Conservation (phyloP, 2,329 filamentous ascomycete species). For the Hymenoscyphus repandus region DNA sequence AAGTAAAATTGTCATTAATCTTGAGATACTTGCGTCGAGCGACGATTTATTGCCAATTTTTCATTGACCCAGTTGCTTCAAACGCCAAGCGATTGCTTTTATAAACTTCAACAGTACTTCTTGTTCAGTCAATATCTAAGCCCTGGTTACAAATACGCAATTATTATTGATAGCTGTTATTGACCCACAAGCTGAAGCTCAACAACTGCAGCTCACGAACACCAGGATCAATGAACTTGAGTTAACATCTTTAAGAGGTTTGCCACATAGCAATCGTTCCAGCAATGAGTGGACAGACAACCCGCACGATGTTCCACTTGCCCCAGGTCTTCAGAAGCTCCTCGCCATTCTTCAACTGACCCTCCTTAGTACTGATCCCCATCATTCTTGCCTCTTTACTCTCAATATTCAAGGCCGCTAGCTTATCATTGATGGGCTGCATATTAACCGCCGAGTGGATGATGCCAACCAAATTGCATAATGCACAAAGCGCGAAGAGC, state of each 20-base stretch:
- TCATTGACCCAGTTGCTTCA: too few relatives aligned
- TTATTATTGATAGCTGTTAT: too few relatives aligned
- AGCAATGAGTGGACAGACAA: constrained; percentile 34
- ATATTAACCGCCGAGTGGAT: constrained; percentile 46
- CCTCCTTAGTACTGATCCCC: background rate
- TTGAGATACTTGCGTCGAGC: too few relatives aligned
- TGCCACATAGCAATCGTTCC: constrained; percentile 33
- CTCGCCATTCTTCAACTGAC: constrained; percentile 27
- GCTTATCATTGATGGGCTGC: constrained; percentile 45
- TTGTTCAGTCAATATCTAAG: too few relatives aligned
- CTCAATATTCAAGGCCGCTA: constrained; percentile 35
- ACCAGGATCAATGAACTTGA: too few relatives aligned
- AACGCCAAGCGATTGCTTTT: too few relatives aligned
- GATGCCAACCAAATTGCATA: constrained; percentile 41
- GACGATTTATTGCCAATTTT: too few relatives aligned
- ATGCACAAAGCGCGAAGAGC: constrained; percentile 37
- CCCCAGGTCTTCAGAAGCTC: constrained; percentile 33
- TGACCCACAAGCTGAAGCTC: too few relatives aligned
- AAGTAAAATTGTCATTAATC: too few relatives aligned
- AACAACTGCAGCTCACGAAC: too few relatives aligned
- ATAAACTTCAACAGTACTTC: too few relatives aligned
- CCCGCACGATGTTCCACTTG: constrained; percentile 31
- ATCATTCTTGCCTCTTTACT: constrained; percentile 19
- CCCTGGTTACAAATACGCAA: too few relatives aligned
- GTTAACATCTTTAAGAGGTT: constrained; percentile 22